Evolutionary conservation across 2,329 filamentous ascomycete genomes (phyloP).

Genomic region (Chrysoporthe puriensis): DNA sequence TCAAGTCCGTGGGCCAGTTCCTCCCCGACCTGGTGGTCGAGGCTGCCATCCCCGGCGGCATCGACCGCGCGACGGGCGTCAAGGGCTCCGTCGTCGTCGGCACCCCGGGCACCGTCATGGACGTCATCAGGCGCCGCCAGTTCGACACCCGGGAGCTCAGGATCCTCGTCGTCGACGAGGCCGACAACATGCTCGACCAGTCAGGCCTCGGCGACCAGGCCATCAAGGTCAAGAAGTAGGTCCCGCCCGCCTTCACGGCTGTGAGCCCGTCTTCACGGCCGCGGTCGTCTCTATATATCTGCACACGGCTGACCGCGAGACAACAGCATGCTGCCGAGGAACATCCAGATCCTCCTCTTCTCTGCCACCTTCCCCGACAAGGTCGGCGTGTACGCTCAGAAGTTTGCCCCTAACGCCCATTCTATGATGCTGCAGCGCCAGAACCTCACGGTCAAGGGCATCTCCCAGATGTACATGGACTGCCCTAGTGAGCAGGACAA

Average conservation of each 20-base stretch:
- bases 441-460: slow-evolving; percentile 93
- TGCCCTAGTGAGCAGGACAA: slow-evolving; percentile 82
- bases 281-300: neutral
- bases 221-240: slow-evolving; percentile 81
- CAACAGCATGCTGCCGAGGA: slow-evolving; percentile 69
- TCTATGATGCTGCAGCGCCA: slow-evolving; percentile 85
- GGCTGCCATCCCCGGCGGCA: slow-evolving; percentile 80
- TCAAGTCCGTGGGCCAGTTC: slow-evolving; percentile 82
- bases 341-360: slow-evolving; percentile 89
- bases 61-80: slow-evolving; percentile 70
- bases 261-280: neutral
- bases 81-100: slow-evolving; percentile 84
- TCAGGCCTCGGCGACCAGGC: slow-evolving; percentile 96
- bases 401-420: slow-evolving; percentile 85
- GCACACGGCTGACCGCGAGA: slow-evolving; percentile 4
- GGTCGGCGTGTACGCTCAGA: slow-evolving; percentile 80
- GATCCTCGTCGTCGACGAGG: slow-evolving; percentile 91
- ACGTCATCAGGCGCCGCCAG: slow-evolving; percentile 77
- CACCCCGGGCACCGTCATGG: slow-evolving; percentile 90
- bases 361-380: slow-evolving; percentile 90
- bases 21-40: slow-evolving; percentile 75
- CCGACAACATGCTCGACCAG: slow-evolving; percentile 98
- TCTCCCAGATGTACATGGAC: slow-evolving; percentile 97
- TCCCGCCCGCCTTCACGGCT: slow-evolving; percentile 27
- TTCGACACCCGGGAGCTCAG: slow-evolving; percentile 74